These are phyloP conservation scores for Solanum lignicaule DNA, from an alignment of 257 asterid genomes.

Conservation along the genomic window DNA sequence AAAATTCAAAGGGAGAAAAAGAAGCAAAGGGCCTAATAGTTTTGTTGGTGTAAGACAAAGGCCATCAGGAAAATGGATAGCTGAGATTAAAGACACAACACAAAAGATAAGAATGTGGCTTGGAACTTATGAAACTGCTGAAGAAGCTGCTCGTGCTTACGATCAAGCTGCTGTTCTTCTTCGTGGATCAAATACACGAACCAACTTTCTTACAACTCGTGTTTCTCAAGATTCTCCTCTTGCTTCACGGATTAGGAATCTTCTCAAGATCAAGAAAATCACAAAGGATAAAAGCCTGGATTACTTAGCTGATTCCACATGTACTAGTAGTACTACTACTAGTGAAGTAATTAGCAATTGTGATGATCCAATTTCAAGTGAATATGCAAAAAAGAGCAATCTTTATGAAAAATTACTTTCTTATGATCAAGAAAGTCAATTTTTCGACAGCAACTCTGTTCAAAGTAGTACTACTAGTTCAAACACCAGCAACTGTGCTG, in stretches of 20 bases:
- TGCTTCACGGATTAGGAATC: constrained; percentile 42
- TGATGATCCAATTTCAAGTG: neutral
- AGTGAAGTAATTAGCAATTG: neutral
- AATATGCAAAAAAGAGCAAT: neutral
- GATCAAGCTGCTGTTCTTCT: constrained; percentile 65
- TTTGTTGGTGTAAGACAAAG: constrained; percentile 63
- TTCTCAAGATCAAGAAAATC: constrained; percentile 35
- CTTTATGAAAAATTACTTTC: neutral
- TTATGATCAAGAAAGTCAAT: neutral
- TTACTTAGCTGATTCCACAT: neutral
- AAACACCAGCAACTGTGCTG: neutral
- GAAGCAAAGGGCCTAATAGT: constrained; percentile 20
- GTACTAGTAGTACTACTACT: neutral
- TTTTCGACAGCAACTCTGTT: constrained; percentile 8
- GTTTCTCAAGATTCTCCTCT: constrained; percentile 44
- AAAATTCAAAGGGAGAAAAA: constrained; percentile 16
- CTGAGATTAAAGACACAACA: constrained; percentile 72
- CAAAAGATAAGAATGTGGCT: constrained; percentile 76
- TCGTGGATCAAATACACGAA: constrained; percentile 56
- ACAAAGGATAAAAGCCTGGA: neutral
- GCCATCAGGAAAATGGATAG: constrained; percentile 72
- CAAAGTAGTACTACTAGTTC: neutral
- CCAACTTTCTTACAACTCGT: constrained; percentile 27
- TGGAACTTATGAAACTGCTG: constrained; percentile 54
- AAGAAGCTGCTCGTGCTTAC: constrained; percentile 65